Base-by-base conservation (phyloP, 2,329 filamentous ascomycete genomes). In the Aspergillus ruber region DNA sequence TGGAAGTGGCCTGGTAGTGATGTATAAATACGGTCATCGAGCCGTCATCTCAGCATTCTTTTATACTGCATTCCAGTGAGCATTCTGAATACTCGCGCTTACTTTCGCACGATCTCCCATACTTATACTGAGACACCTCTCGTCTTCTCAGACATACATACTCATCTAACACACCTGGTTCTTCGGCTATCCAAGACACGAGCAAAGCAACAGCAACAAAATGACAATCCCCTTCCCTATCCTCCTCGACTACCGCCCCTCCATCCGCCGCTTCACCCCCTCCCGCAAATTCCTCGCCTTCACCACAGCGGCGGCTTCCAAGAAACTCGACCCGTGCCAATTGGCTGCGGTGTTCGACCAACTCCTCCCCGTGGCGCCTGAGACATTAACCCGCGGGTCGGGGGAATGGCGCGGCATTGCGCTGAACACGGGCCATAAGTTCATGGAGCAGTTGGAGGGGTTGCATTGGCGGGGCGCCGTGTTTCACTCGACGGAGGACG, bases 381-480 rank as follows among this genome's bases (percentile, higher is more conserved):
- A 58, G 4, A 41, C 52, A 3, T 42, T 66, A 2, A 50, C 62
- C n/a, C 6, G 10, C 10, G 36, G 36, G 2, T 29, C 25, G 3
- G 63, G 63, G 3, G 49, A 59, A 47, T 66, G 63, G 63, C 48
- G 55, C 3, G 61, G 61, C 12, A 57, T 55, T 40, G 53, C 52
- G n/a, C 48, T 66, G 23, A 50, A 58, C 25, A 65, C 60, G 0
- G 55, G 55, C 1, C 61, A 64, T 29, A 53, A 57, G 1, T 52
- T 54, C 2, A 52, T 62, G 41, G 33, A 48, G 6, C 46, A 52
- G 17, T 50, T 65, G 20, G 49, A 48, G 5, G 45, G 51, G 2
- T 50, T 63, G 32, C 59, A 59, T 9, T 67, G 64, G 64, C 57
- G 59, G 1, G 64, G 63, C 0, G 63, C 63, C 17, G 58, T 57